Evolutionary conservation across 1,139 yeast genomes (phyloP).

Genomic region (Taiozyma sp.): DNA sequence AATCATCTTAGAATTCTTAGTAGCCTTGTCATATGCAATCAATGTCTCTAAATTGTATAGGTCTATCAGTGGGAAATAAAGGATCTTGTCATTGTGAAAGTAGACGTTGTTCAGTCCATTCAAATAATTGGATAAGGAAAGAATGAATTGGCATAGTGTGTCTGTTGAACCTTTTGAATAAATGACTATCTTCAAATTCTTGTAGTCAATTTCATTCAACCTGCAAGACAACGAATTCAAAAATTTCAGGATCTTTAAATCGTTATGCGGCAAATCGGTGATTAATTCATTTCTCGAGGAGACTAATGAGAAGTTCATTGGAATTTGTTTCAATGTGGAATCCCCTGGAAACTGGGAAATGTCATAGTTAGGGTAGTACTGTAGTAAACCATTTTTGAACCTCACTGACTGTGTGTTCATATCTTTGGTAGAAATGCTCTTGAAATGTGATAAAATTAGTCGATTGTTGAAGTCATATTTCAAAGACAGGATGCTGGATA

Average conservation of each 20-base stretch:
- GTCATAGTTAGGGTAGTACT: constrained; percentile 11
- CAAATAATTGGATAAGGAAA: constrained; percentile 18
- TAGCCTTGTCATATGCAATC: constrained; percentile 11
- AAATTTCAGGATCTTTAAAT: constrained; percentile 11
- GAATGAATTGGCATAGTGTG: constrained; percentile 17
- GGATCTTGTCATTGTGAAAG: constrained; percentile 20
- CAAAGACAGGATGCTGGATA: constrained; percentile 14
- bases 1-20: constrained; percentile 18
- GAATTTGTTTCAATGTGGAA: constrained; percentile 11
- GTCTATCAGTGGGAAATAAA: constrained; percentile 21
- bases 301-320: constrained; percentile 16
- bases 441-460: constrained; percentile 15
- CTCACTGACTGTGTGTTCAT: constrained; percentile 10
- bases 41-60: constrained; percentile 19
- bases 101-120: constrained; percentile 20
- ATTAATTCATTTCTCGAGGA: constrained; percentile 8
- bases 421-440: constrained; percentile 10
- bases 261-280: constrained; percentile 14
- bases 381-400: constrained; percentile 17
- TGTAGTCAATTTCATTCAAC: constrained; percentile 16
- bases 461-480: constrained; percentile 16
- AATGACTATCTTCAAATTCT: constrained; percentile 18
- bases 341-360: constrained; percentile 5
- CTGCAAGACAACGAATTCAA: constrained; percentile 10
- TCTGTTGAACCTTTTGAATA: constrained; percentile 13